Evolutionary conservation across 2,329 filamentous ascomycete species (phyloP).

Genomic region (Colletotrichum sojae): DNA sequence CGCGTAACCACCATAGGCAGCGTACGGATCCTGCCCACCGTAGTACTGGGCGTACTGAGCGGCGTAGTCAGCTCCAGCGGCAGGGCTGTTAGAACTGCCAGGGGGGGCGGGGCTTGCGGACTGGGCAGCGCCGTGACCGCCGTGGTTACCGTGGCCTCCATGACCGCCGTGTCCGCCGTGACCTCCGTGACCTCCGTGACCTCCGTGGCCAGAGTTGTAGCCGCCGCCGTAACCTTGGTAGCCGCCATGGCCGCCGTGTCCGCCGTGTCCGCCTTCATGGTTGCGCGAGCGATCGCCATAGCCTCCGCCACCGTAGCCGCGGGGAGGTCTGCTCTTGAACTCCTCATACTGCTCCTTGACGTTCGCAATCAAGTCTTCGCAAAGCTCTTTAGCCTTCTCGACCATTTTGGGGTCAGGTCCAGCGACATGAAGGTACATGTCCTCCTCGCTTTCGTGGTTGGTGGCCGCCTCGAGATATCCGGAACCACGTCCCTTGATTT

Average conservation of each 20-base stretch:
- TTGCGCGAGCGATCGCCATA: constrained; percentile 60
- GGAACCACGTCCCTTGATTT: constrained; percentile 97
- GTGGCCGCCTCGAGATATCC: constrained; percentile 93
- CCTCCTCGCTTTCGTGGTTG: constrained; percentile 92
- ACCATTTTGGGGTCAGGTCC: constrained; percentile 92
- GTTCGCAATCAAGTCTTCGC: constrained; percentile 87
- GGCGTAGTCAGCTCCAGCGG: constrained; percentile 72
- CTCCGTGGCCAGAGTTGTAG: constrained; percentile 44
- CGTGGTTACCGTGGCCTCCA: constrained; percentile 51
- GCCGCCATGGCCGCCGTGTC: constrained; percentile 56
- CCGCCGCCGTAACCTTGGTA: constrained; percentile 52
- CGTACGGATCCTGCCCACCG: constrained; percentile 83
- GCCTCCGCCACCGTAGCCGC: constrained; percentile 68
- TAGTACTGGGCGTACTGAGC: constrained; percentile 91
- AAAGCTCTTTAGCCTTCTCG: constrained; percentile 87
- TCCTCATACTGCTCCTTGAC: constrained; percentile 92
- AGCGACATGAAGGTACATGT: constrained; percentile 98
- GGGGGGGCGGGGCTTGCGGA: constrained; percentile 46
- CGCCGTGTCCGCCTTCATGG: constrained; percentile 53
- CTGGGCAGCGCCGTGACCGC: constrained; percentile 41
- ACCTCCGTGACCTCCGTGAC: constrained; percentile 52
- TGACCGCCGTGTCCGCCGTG: constrained; percentile 55
- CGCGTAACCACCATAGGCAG: constrained; percentile 89
- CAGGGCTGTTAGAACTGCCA: constrained; percentile 53
- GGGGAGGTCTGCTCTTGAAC: constrained; percentile 87